phyloP scores from a whole-genome alignment of 2,329 filamentous ascomycete species.

The Aspergillus brunneoviolaceus region DNA sequence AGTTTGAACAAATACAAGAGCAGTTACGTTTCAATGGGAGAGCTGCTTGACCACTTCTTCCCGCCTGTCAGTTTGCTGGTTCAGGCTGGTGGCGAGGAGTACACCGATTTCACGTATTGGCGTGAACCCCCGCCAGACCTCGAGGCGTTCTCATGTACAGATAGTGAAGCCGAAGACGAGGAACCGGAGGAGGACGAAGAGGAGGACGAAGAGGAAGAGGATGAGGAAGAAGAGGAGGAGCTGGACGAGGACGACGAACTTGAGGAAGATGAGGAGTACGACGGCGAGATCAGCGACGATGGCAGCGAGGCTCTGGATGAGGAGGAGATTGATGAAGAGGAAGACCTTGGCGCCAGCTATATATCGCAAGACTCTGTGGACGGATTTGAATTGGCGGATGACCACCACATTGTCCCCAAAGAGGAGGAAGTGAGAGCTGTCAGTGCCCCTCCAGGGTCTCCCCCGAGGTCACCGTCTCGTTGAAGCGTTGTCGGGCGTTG shows the following conservation, averaged over 20 bases:
- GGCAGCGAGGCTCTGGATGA: constrained; percentile 48
- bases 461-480: constrained; percentile 1
- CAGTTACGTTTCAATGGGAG: constrained; percentile 94
- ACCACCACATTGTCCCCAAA: constrained; percentile 31
- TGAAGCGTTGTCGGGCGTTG: neutral
- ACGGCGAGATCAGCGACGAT: constrained; percentile 49
- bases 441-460: neutral
- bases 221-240: constrained; percentile 47
- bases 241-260: constrained; percentile 48
- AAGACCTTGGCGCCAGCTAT: constrained; percentile 44
- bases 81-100: constrained; percentile 87
- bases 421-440: constrained; percentile 3
- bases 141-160: constrained; percentile 84
- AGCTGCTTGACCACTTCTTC: constrained; percentile 98
- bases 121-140: constrained; percentile 78
- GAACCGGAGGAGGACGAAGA: constrained; percentile 50
- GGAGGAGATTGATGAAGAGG: constrained; percentile 54
- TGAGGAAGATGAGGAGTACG: constrained; percentile 45
- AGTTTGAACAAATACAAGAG: constrained; percentile 93
- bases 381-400: constrained; percentile 45
- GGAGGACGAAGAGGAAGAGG: constrained; percentile 48
- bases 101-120: constrained; percentile 98
- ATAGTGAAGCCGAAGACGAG: constrained; percentile 56
- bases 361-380: constrained; percentile 45
- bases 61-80: constrained; percentile 85